A percentile compares a stretch with the other conserved stretches of the same genome.
phyloP scores from a whole-genome alignment of 257 asterid species.

The Coffea canephora region DNA sequence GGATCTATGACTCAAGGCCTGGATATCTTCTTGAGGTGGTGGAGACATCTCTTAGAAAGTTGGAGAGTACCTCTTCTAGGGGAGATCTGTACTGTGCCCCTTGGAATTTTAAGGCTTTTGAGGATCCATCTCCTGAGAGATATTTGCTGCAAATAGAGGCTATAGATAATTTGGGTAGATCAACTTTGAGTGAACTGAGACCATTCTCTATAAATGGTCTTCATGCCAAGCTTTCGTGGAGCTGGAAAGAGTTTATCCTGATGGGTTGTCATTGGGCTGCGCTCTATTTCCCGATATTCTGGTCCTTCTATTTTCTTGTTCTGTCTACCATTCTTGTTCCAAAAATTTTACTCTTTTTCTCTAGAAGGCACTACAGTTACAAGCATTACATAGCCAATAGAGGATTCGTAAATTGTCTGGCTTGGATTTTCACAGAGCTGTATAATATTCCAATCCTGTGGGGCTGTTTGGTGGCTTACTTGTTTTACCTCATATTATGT shows the following conservation, averaged over 20 bases:
- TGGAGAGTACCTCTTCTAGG: conserved; percentile 35
- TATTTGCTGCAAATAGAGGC: conserved; percentile 72
- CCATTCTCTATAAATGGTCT: conserved; percentile 74
- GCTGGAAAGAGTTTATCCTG: conserved; percentile 75
- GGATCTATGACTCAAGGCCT: conserved; percentile 69
- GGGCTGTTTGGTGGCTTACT: conserved; percentile 47
- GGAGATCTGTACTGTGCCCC: conserved; percentile 71
- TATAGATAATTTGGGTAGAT: conserved; percentile 51
- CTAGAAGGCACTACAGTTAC: conserved; percentile 48
- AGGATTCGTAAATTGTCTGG: conserved; percentile 39
- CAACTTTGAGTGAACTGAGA: conserved; percentile 61
- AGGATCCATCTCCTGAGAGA: conserved; percentile 81
- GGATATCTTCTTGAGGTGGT: conserved; percentile 49
- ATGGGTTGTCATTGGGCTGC: conserved; percentile 97
- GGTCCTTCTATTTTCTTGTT: conserved; percentile 42
- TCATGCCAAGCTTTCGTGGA: conserved; percentile 61
- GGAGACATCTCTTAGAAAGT: conserved; percentile 64
- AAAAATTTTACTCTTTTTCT: conserved; percentile 36
- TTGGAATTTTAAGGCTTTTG: conserved; percentile 72
- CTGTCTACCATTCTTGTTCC: conserved; percentile 59
- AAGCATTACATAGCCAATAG: conserved; percentile 43
- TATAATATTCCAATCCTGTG: conserved; percentile 46
- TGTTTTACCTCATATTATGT: conserved; percentile 71
- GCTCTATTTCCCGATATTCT: conserved; percentile 67
- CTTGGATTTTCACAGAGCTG: conserved; percentile 59